Evolutionary conservation across 192 early-diverging fungal genomes (phyloP).

Genomic region (Mortierella antarctica): DNA sequence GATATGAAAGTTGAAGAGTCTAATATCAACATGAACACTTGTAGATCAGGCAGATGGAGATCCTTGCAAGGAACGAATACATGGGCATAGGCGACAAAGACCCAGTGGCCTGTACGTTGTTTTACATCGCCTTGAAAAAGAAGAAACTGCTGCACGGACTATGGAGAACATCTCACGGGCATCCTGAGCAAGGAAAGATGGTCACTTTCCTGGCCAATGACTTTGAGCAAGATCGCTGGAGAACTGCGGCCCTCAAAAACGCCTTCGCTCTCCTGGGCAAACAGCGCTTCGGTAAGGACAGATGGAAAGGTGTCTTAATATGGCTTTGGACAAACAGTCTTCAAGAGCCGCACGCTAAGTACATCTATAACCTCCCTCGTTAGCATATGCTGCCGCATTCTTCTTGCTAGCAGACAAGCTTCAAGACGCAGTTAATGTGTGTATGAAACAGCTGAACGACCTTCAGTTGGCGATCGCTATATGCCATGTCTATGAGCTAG

Average conservation of each 20-base stretch:
- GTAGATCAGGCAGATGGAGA: conserved; percentile 76
- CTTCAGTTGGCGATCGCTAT: conserved; percentile 92
- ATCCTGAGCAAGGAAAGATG: conserved; percentile 91
- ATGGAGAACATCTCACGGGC: conserved; percentile 85
- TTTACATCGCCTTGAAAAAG: conserved; percentile 90
- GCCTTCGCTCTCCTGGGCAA: conserved; percentile 97
- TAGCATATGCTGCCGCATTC: conserved; percentile 94
- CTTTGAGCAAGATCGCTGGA: conserved; percentile 91
- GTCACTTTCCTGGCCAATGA: conserved; percentile 92
- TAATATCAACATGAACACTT: neutral
- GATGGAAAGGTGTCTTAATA: neutral
- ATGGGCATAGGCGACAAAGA: conserved; percentile 79
- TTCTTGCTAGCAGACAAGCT: conserved; percentile 91
- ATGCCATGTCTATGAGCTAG: conserved; percentile 89
- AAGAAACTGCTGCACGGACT: conserved; percentile 90
- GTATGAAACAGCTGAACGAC: conserved; percentile 91
- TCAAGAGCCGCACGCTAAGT: neutral
- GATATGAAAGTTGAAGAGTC: neutral
- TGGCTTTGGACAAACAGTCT: neutral
- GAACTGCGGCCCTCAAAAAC: conserved; percentile 95
- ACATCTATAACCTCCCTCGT: conserved; percentile 1
- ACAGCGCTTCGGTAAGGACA: conserved; percentile 82
- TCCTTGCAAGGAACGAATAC: conserved; percentile 92
- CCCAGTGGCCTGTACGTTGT: conserved; percentile 87
- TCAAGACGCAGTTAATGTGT: conserved; percentile 93